These are phyloP conservation scores for Microsporum audouinii DNA, from an alignment of 2,329 filamentous ascomycete genomes.

Conservation along the genomic window DNA sequence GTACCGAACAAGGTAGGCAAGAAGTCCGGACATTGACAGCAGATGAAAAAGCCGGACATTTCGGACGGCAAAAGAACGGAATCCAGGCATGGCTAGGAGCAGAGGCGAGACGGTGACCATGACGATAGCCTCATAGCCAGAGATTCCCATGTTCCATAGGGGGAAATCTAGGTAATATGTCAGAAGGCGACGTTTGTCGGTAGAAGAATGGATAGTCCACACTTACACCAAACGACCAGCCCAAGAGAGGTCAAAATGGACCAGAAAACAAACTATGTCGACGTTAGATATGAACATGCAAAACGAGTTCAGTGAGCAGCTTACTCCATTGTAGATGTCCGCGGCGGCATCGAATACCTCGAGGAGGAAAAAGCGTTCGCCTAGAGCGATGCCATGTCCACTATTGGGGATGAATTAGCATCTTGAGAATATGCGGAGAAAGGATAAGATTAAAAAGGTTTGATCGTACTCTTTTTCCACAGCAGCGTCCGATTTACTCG, in stretches of 20 bases:
- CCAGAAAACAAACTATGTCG: constrained; percentile 78
- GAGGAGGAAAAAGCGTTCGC: constrained; percentile 58
- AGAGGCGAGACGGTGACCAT: constrained; percentile 74
- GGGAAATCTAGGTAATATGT: constrained; percentile 59
- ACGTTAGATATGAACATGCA: constrained; percentile 14
- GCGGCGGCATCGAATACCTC: constrained; percentile 70
- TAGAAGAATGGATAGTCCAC: background rate
- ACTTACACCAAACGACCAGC: constrained; percentile 84
- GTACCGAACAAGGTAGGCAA: constrained; percentile 63
- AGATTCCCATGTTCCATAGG: constrained; percentile 98
- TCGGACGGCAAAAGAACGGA: constrained; percentile 57
- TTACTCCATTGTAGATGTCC: constrained; percentile 82
- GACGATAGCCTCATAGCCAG: constrained; percentile 83
- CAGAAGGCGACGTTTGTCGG: constrained; percentile 11
- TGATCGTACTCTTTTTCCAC: constrained; percentile 62
- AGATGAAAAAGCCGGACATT: constrained; percentile 63
- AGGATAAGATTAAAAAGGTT: constrained; percentile 19
- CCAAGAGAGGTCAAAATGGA: constrained; percentile 83
- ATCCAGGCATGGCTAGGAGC: constrained; percentile 56
- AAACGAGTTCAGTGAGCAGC: constrained; percentile 21
- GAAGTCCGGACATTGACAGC: constrained; percentile 63
- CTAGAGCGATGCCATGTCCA: constrained; percentile 42
- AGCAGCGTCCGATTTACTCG: constrained; percentile 39
- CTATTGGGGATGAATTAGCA: background rate
- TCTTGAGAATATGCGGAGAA: background rate